phyloP scores from a whole-genome alignment of 805 yeast species.

The Metschnikowia lachancei region DNA sequence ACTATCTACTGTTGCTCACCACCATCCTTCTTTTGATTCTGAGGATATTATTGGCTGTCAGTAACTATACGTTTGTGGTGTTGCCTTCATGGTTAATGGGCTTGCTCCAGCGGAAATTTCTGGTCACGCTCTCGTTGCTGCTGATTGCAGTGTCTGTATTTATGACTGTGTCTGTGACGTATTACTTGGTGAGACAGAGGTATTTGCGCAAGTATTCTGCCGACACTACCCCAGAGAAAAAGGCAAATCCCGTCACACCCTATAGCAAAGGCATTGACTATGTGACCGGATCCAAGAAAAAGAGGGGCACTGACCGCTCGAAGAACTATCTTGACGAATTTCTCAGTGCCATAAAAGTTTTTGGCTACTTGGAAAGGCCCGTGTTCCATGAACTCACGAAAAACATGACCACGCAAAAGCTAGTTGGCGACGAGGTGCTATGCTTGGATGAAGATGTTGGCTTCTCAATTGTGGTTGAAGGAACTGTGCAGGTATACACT shows the following conservation, averaged over 20 bases:
- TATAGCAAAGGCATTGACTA: constrained; percentile 43
- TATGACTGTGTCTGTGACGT: constrained; percentile 32
- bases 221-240: constrained; percentile 31
- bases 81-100: constrained; percentile 24
- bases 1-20: constrained; percentile 4
- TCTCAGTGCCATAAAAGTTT: constrained; percentile 83
- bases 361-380: constrained; percentile 86
- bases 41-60: constrained; percentile 21
- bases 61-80: constrained; percentile 16
- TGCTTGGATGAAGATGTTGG: constrained; percentile 74
- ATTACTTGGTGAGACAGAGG: constrained; percentile 57
- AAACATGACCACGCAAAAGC: constrained; percentile 83
- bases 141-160: constrained; percentile 38
- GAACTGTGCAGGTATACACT: constrained; percentile 75
- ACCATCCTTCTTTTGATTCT: constrained; percentile 16
- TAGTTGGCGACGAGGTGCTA: constrained; percentile 73
- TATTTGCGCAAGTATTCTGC: constrained; percentile 61
- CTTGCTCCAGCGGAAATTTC: constrained; percentile 41
- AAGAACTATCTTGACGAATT: constrained; percentile 84
- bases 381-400: constrained; percentile 92
- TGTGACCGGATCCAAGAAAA: constrained; percentile 38
- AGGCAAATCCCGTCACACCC: constrained; percentile 40
- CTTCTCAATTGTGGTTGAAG: constrained; percentile 90
- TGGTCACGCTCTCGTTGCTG: constrained; percentile 51
- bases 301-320: constrained; percentile 26